Evolutionary conservation across 805 yeast genomes (phyloP).

Genomic region (Kuraishia cidri): DNA sequence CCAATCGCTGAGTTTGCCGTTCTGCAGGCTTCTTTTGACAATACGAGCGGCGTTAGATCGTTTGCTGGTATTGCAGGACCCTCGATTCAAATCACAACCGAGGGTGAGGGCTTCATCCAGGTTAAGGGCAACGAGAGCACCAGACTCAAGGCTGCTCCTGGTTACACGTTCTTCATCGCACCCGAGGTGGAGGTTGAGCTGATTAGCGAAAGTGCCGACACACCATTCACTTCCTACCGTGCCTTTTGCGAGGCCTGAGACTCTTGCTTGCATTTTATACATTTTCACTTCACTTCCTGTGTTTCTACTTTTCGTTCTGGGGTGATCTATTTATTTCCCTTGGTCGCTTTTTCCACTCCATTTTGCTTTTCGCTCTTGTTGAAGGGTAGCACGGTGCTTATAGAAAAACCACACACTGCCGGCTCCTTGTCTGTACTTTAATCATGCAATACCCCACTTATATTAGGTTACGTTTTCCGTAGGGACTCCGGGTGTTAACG

Average conservation of each 20-base stretch:
- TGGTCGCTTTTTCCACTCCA: neutral
- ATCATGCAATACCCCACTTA: no score
- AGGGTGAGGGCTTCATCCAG: slow-evolving; percentile 60
- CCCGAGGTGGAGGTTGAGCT: slow-evolving; percentile 65
- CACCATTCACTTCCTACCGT: slow-evolving; percentile 69
- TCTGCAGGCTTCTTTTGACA: slow-evolving; percentile 64
- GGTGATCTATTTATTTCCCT: neutral
- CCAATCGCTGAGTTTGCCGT: slow-evolving; percentile 97
- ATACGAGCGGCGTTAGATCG: slow-evolving; percentile 38
- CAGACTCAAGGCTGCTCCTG: slow-evolving; percentile 47
- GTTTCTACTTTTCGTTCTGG: neutral
- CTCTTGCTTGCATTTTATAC: slow-evolving; percentile 1
- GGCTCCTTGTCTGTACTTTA: no score
- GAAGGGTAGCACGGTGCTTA: no score
- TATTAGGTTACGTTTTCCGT: no score
- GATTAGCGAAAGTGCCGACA: slow-evolving; percentile 33
- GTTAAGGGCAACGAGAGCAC: slow-evolving; percentile 31
- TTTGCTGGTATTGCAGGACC: slow-evolving; percentile 74
- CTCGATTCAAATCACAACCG: slow-evolving; percentile 74
- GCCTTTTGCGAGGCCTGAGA: slow-evolving; percentile 72
- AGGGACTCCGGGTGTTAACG: no score
- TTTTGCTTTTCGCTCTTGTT: no score
- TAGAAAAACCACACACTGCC: no score
- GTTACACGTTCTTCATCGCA: slow-evolving; percentile 79
- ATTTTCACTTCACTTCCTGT: neutral